Evolutionary conservation across 805 yeast genomes (phyloP).

Genomic region (Saccharomyces jurei): DNA sequence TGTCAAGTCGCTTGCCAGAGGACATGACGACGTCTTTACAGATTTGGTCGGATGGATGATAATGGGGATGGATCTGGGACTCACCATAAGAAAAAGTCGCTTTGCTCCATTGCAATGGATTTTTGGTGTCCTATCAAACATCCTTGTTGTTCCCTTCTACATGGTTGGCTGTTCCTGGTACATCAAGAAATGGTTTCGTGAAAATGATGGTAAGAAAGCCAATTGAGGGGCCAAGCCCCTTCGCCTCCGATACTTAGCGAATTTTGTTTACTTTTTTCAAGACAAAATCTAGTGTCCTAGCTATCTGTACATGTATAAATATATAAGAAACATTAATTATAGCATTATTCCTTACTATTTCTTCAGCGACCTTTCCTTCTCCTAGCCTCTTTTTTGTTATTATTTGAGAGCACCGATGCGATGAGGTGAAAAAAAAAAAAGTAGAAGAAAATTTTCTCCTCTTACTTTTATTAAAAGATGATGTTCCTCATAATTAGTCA

Average conservation of each 20-base stretch:
- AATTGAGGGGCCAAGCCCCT: not conserved
- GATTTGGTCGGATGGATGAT: slow-evolving; percentile 82
- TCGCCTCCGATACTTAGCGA: not conserved
- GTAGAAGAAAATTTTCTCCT: not conserved
- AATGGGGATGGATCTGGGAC: slow-evolving; percentile 57
- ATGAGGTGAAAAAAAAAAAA: not conserved
- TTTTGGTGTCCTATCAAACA: slow-evolving; percentile 40
- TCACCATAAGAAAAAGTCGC: slow-evolving; percentile 38
- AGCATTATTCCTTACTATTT: not conserved
- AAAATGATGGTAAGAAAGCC: not conserved
- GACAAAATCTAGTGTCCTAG: not conserved
- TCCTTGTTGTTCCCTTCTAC: slow-evolving; percentile 52
- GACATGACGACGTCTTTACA: slow-evolving; percentile 69
- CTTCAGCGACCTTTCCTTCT: not conserved
- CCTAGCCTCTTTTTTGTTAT: not conserved
- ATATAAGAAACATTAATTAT: not conserved
- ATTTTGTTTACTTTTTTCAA: not conserved
- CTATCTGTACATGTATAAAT: not conserved
- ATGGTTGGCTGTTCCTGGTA: slow-evolving; percentile 44
- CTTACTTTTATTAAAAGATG: not conserved
- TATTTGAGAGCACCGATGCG: not conserved
- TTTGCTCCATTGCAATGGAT: slow-evolving; percentile 46
- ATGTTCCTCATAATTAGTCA: not conserved
- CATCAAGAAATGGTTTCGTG: slow-evolving; percentile 39
- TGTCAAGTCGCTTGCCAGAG: slow-evolving; percentile 46